Evolutionary conservation across 805 yeast species (phyloP).

Genomic region (Hanseniaspora opuntiae): DNA sequence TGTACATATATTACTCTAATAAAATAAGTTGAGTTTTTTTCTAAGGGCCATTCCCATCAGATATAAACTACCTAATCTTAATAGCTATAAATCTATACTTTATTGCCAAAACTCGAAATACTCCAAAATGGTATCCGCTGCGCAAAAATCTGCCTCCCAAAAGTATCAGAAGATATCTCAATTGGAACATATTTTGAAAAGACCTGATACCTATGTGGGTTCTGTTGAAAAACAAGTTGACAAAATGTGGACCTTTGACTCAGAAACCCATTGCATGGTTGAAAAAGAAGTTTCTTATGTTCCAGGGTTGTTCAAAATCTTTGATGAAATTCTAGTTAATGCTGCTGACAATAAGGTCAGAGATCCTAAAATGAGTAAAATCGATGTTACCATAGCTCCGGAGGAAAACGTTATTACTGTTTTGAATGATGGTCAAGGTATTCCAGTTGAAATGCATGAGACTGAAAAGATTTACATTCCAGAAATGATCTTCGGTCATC

Average conservation of each 20-base stretch:
- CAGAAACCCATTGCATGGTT: conserved; percentile 45
- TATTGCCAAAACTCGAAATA: background rate
- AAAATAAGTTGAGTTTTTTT: background rate
- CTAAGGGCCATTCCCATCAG: background rate
- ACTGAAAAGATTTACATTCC: conserved; percentile 91
- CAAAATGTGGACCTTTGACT: conserved; percentile 76
- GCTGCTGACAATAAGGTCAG: conserved; percentile 98
- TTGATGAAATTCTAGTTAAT: conserved; percentile 91
- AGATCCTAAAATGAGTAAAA: conserved; percentile 76
- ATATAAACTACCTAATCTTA: background rate
- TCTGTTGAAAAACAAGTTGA: conserved; percentile 73
- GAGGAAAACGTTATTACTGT: conserved; percentile 66
- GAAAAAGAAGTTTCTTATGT: conserved; percentile 60
- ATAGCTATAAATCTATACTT: background rate
- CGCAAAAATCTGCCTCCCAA: conserved; percentile 37
- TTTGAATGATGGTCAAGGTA: conserved; percentile 87
- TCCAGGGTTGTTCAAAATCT: conserved; percentile 91
- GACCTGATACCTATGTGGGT: conserved; percentile 97
- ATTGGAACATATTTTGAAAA: conserved; percentile 84
- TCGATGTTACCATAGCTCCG: conserved; percentile 68
- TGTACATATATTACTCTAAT: no score
- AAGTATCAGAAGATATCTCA: conserved; percentile 91
- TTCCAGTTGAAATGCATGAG: conserved; percentile 83
- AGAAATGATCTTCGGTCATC: conserved; percentile 87
- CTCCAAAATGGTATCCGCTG: background rate